Conservation (phyloP, 2,329 filamentous ascomycete species). For the Teratosphaeria gauchensis region DNA sequence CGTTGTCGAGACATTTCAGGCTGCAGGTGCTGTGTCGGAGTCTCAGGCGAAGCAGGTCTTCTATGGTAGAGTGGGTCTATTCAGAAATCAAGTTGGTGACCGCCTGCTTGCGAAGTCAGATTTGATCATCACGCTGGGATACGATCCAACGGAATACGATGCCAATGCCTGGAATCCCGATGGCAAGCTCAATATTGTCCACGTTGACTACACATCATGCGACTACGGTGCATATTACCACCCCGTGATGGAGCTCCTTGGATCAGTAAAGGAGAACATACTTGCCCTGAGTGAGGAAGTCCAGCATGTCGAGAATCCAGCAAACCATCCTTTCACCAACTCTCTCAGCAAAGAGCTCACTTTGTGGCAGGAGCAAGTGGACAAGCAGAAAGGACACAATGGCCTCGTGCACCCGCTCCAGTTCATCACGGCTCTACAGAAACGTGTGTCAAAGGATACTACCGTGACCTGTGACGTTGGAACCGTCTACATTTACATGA, state of each 20-base stretch:
- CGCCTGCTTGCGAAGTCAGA: slow-evolving; percentile 35
- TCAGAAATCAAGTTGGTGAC: slow-evolving; percentile 42
- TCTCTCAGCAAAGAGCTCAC: slow-evolving; percentile 27
- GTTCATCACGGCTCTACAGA: slow-evolving; percentile 37
- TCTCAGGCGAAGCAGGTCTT: slow-evolving; percentile 35
- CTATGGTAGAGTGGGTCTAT: slow-evolving; percentile 40
- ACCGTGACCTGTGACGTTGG: slow-evolving; percentile 39
- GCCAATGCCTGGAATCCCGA: slow-evolving; percentile 36
- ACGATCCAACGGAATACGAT: slow-evolving; percentile 42
- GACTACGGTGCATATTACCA: slow-evolving; percentile 35
- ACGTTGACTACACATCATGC: slow-evolving; percentile 34
- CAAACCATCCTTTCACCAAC: slow-evolving; percentile 28
- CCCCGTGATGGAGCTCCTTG: slow-evolving; percentile 34
- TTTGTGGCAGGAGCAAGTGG: slow-evolving; percentile 21
- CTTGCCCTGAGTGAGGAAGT: slow-evolving; percentile 27
- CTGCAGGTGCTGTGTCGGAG: slow-evolving; percentile 37
- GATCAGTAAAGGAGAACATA: slow-evolving; percentile 34
- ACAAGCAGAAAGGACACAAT: slow-evolving; percentile 8
- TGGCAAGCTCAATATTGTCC: slow-evolving; percentile 31
- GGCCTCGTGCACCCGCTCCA: slow-evolving; percentile 37
- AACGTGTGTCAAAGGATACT: slow-evolving; percentile 30
- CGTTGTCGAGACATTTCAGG: slow-evolving; percentile 43
- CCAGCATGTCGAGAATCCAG: slow-evolving; percentile 24
- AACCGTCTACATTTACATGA: slow-evolving; percentile 42
- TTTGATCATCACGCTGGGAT: slow-evolving; percentile 37